phyloP scores from a whole-genome alignment of 148 eudicot species.

The Tetragonia tetragonoides region DNA sequence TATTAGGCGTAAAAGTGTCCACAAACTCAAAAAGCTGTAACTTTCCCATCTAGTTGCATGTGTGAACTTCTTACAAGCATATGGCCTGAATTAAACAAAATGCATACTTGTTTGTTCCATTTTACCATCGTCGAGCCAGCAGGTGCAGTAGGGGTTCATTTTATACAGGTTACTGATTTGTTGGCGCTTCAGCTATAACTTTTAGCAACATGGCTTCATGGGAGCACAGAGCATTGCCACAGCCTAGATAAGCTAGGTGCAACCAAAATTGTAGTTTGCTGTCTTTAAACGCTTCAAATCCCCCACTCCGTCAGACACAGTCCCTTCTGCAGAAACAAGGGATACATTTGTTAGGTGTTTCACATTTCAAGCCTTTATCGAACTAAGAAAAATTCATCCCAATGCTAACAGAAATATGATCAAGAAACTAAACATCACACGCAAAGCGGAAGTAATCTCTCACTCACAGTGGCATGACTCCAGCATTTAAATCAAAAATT shows the following conservation, averaged over 20 bases:
- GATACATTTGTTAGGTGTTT: background rate
- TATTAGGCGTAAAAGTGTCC: conserved; percentile 19
- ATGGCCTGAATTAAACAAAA: conserved; percentile 12
- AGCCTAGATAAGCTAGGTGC: conserved; percentile 1
- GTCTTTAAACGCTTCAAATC: conserved; percentile 10
- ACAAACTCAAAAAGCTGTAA: conserved; percentile 21
- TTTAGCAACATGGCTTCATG: conserved; percentile 7
- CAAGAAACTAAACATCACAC: background rate
- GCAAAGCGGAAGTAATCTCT: background rate
- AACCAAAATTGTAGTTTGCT: conserved; percentile 29
- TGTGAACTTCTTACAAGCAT: conserved; percentile 25
- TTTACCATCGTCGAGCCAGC: background rate
- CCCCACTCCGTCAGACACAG: background rate
- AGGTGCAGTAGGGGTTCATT: background rate
- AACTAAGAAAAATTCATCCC: background rate
- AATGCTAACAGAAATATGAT: background rate
- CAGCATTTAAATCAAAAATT: background rate
- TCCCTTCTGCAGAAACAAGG: conserved; percentile 11
- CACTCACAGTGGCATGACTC: no score
- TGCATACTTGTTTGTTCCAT: background rate
- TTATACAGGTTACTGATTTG: conserved; percentile 16
- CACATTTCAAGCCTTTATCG: background rate
- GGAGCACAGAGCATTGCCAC: background rate
- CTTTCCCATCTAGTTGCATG: conserved; percentile 19
- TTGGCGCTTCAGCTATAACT: conserved; percentile 4